Conservation (phyloP, 805 yeast species). For the Suhomyces sp. region DNA sequence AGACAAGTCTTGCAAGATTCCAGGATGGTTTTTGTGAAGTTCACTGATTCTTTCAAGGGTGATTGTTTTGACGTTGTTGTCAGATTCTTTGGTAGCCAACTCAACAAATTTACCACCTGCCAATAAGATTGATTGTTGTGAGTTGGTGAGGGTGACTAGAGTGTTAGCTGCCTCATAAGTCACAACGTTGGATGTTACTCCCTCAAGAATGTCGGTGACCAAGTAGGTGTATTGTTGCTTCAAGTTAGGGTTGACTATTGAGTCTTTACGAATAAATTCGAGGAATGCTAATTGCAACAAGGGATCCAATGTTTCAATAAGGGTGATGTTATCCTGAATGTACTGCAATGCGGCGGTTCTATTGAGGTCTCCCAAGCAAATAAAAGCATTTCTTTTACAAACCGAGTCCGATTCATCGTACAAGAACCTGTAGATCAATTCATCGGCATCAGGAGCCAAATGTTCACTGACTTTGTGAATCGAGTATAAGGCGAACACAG, state of each 20-base stretch:
- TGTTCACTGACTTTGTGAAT: conserved; percentile 81
- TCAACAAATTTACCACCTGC: conserved; percentile 88
- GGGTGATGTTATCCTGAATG: conserved; percentile 64
- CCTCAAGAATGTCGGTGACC: conserved; percentile 69
- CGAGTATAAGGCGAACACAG: conserved; percentile 84
- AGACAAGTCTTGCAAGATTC: conserved; percentile 76
- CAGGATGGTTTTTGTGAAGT: conserved; percentile 71
- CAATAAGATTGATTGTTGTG: conserved; percentile 63
- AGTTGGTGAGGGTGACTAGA: conserved; percentile 55
- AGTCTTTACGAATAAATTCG: conserved; percentile 86
- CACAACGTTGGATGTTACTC: conserved; percentile 62
- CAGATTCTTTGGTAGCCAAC: conserved; percentile 88
- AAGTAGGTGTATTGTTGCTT: conserved; percentile 70
- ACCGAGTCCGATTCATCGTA: conserved; percentile 86
- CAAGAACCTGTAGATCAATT: conserved; percentile 69
- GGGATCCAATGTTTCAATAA: conserved; percentile 69
- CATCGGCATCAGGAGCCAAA: conserved; percentile 94
- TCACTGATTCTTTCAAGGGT: conserved; percentile 83
- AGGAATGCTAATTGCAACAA: conserved; percentile 84
- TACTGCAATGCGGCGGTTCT: conserved; percentile 82
- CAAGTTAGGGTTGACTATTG: conserved; percentile 58
- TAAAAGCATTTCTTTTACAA: conserved; percentile 93
- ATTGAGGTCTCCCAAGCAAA: conserved; percentile 76
- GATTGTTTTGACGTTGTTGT: conserved; percentile 89
- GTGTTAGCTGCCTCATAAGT: conserved; percentile 90